Evolutionary conservation across 768 basidiomycete genomes (phyloP), one percentile per base, ranked within the genome.

Genomic region (Ramaria rubella): DNA sequence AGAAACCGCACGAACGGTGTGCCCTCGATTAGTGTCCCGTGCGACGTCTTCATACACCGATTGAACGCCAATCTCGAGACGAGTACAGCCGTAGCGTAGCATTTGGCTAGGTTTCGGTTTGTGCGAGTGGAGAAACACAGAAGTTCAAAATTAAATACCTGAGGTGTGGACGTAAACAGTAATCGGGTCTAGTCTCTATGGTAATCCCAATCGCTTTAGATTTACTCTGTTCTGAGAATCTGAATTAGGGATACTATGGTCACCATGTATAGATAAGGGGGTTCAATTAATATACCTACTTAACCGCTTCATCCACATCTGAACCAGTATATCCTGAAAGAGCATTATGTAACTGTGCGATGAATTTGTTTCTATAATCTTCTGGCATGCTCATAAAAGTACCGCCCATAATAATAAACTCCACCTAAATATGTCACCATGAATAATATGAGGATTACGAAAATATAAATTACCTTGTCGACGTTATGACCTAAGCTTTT

Each of bases 371-470:
- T 59, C 96, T 82, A 68, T 99, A 98, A 44, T 93, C 90, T 69
- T 98, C 94, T 34, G 94, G 90, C 88, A 97, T 95, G 67, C 94
- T 97, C 94, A 99, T 97, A 71, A 99, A 99, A 11, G 96, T 99
- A 44, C 96, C 96, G 23, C 96, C 96, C 96, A 97, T 97, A 59
- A 95, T 79, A 61, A 96, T 97, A 63, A 86, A 88, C 63, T 91
- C 90, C 29, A 92, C 86, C 89, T 90, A 52, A 33, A 49, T 36
- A 33, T n/a, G 23, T 26, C 15, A 33, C 31, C 29, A 19, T 21
- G 29, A 24, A 7, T 5, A 21, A 19, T 11, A 24, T 3, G 17
- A 36, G 44, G 36, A 14, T 23, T 40, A 17, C 42, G 9, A 51
- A 15, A 4, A 38, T 40, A 11, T 8, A 19, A 58, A 71, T 40